Evolutionary conservation across 371 early-diverging fungal genomes (phyloP).

Genomic region (Circinella umbellata): DNA sequence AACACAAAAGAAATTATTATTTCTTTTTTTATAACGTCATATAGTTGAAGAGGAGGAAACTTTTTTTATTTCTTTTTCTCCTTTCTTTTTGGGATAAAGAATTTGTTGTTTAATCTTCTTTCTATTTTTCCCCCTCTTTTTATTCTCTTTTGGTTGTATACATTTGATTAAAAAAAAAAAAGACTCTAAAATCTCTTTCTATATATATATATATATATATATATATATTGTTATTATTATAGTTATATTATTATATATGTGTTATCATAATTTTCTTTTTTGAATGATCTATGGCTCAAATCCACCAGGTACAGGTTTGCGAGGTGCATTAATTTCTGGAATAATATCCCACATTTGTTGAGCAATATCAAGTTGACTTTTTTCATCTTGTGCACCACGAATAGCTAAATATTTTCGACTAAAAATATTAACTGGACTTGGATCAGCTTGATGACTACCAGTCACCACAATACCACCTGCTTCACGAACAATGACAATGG

Average conservation of each 20-base stretch:
- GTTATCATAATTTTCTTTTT: no score
- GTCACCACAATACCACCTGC: slow-evolving; percentile 77
- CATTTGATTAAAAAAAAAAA: slow-evolving; percentile 4
- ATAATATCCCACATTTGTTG: slow-evolving; percentile 50
- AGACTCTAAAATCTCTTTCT: neutral
- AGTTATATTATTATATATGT: no score
- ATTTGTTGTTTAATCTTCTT: no score
- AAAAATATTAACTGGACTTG: slow-evolving; percentile 46
- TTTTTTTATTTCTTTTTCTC: no score
- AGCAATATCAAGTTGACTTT: slow-evolving; percentile 38
- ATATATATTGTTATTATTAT: neutral
- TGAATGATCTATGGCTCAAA: slow-evolving; percentile 25
- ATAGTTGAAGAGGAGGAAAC: no score
- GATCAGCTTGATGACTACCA: slow-evolving; percentile 39
- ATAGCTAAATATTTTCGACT: slow-evolving; percentile 57
- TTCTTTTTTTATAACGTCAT: no score
- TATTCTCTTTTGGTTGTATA: slow-evolving; percentile 2
- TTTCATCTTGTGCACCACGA: slow-evolving; percentile 37
- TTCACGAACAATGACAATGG: slow-evolving; percentile 72
- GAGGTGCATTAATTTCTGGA: slow-evolving; percentile 46
- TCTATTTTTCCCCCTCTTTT: neutral
- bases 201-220: neutral
- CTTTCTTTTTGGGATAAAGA: no score
- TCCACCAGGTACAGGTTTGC: slow-evolving; percentile 54
- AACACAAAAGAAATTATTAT: no score